A percentile compares a stretch with the other conserved stretches of the same genome.
phyloP scores from a whole-genome alignment of 257 asterid genomes.

The Solanum dulcamara region DNA sequence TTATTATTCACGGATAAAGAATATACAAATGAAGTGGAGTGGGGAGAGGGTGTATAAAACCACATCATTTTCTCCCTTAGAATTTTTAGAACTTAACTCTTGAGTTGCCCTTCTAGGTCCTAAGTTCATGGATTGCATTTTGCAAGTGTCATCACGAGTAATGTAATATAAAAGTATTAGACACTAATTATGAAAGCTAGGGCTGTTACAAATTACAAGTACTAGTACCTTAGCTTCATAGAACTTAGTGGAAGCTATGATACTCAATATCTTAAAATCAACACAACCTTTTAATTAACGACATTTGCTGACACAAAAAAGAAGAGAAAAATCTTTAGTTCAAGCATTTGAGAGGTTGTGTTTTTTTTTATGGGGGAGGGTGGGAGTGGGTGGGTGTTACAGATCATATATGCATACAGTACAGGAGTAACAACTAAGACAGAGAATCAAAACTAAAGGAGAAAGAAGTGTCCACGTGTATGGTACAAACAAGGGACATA shows the following conservation, averaged over 20 bases:
- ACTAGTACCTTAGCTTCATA: not conserved
- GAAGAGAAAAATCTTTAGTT: not conserved
- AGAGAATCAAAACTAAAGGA: constrained; percentile 12
- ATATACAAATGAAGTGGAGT: not conserved
- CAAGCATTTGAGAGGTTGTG: not conserved
- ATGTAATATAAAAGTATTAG: not conserved
- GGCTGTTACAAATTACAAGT: not conserved
- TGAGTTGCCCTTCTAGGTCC: not conserved
- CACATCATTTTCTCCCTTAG: not conserved
- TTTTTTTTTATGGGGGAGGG: not conserved
- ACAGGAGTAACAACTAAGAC: not conserved
- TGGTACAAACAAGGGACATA: not conserved
- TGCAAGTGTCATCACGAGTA: not conserved
- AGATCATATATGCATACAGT: not conserved
- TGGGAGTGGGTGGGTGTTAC: not conserved
- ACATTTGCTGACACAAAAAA: not conserved
- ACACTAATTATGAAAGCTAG: not conserved
- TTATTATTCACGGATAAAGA: not conserved
- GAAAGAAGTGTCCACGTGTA: constrained; percentile 27
- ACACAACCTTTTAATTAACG: constrained; percentile 2
- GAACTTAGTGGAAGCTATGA: not conserved
- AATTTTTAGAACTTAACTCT: not conserved
- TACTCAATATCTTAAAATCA: not conserved
- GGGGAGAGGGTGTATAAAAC: not conserved
- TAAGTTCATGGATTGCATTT: not conserved